Conservation (phyloP, 371 early-diverging fungal genomes). For the Syncephalastrum monosporum region DNA sequence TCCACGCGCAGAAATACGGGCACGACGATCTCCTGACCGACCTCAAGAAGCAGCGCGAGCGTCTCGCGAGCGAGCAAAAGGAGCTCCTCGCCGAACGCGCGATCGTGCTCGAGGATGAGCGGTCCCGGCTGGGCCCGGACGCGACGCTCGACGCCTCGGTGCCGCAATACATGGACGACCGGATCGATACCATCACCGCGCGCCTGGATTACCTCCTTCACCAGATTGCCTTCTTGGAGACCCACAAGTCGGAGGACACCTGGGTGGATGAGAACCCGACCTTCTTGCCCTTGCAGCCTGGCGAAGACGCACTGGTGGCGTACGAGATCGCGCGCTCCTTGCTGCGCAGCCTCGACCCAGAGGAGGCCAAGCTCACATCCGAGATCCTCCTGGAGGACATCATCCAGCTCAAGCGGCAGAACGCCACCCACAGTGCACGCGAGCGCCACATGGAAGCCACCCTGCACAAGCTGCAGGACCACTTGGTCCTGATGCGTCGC, state of each 20-base stretch:
- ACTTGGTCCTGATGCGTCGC: constrained; percentile 16
- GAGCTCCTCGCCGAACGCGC: constrained; percentile 69
- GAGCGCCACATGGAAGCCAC: constrained; percentile 13
- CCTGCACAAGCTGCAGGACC: constrained; percentile 12
- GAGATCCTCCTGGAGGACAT: constrained; percentile 35
- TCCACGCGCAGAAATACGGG: neutral
- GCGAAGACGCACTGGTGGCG: constrained; percentile 12
- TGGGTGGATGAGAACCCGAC: constrained; percentile 7
- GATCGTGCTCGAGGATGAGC: constrained; percentile 52
- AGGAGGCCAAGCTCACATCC: constrained; percentile 29
- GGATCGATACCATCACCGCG: constrained; percentile 51
- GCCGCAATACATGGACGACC: constrained; percentile 76
- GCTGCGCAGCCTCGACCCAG: constrained; percentile 27
- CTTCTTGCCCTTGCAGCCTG: neutral
- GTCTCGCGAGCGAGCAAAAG: constrained; percentile 60
- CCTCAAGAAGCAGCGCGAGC: constrained; percentile 33
- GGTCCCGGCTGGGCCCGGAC: constrained; percentile 9
- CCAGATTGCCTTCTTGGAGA: constrained; percentile 7
- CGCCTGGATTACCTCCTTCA: constrained; percentile 25
- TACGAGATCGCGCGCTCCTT: constrained; percentile 34
- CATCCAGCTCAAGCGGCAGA: constrained; percentile 20
- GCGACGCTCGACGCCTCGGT: constrained; percentile 29
- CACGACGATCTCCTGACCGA: constrained; percentile 1
- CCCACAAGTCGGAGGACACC: constrained; percentile 5
- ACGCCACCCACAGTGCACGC: constrained; percentile 4